Evolutionary conservation across 768 basidiomycete genomes (phyloP).

Genomic region (Podaxis pistillaris): DNA sequence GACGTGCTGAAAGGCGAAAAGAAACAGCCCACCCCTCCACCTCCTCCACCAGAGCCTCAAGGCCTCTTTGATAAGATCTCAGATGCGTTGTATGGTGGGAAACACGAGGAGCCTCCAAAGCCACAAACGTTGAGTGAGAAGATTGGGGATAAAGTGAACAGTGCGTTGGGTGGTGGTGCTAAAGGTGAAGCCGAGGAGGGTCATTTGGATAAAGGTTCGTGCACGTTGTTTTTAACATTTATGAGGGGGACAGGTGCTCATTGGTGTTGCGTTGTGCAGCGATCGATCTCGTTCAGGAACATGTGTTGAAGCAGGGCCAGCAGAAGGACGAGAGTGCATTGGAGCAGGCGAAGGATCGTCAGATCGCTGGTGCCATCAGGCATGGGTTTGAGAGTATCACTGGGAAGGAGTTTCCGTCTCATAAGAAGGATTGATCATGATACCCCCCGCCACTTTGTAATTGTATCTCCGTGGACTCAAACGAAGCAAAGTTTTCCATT

Average conservation of each 20-base stretch:
- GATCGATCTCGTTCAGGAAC: slow-evolving; percentile 41
- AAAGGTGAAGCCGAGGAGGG: slow-evolving; percentile 24
- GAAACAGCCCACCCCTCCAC: slow-evolving; percentile 15
- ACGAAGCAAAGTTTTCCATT: too few relatives aligned
- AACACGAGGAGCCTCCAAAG: slow-evolving; percentile 16
- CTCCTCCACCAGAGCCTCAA: slow-evolving; percentile 14
- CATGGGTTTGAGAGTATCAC: slow-evolving; percentile 28
- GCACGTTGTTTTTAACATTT: not conserved
- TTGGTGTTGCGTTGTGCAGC: slow-evolving; percentile 20
- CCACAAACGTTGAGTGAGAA: slow-evolving; percentile 15
- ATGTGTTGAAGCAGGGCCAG: slow-evolving; percentile 33
- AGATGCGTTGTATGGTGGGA: slow-evolving; percentile 11
- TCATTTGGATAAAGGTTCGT: slow-evolving; percentile 32
- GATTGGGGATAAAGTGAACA: slow-evolving; percentile 20
- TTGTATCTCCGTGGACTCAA: too few relatives aligned
- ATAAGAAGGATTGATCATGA: not conserved
- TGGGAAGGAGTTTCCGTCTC: slow-evolving; percentile 29
- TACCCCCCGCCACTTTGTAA: too few relatives aligned
- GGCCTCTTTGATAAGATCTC: slow-evolving; percentile 16
- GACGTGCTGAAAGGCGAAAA: slow-evolving; percentile 9
- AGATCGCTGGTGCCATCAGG: slow-evolving; percentile 34
- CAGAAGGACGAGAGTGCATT: slow-evolving; percentile 37
- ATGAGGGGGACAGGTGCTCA: not conserved
- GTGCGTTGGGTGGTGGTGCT: slow-evolving; percentile 24
- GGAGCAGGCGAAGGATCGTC: slow-evolving; percentile 41